Conservation (phyloP, 2,329 filamentous ascomycete genomes). For the Hypoxylon sp. region DNA sequence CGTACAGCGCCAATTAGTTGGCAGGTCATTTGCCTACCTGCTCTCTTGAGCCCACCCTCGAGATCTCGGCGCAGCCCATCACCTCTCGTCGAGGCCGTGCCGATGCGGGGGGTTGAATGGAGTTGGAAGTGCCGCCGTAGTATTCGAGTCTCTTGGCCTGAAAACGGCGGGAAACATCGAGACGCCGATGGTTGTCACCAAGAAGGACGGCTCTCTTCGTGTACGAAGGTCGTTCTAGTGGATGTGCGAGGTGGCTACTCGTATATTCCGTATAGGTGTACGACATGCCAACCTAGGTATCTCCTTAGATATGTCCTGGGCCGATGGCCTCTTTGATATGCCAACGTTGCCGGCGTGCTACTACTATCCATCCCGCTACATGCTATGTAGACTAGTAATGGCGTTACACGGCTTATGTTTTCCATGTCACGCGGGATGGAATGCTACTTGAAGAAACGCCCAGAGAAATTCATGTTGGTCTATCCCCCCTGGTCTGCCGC, state of each 20-base stretch:
- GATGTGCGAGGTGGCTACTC: neutral
- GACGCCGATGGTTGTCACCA: conserved; percentile 3
- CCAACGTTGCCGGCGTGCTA: conserved; percentile 31
- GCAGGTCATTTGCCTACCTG: conserved; percentile 22
- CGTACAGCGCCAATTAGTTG: conserved; percentile 43
- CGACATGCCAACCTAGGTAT: conserved; percentile 1
- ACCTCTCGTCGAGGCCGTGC: conserved; percentile 27
- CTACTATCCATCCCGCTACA: too few species aligned
- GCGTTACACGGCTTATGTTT: conserved; percentile 36
- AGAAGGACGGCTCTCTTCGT: conserved; percentile 16
- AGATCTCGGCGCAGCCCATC: conserved; percentile 24
- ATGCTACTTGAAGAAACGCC: conserved; percentile 35
- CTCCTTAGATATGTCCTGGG: neutral
- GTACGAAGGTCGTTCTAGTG: conserved; percentile 7
- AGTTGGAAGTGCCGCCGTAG: conserved; percentile 35
- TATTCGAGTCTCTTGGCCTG: conserved; percentile 37
- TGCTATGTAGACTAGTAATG: conserved; percentile 32
- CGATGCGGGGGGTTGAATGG: conserved; percentile 32
- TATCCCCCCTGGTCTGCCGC: conserved; percentile 9
- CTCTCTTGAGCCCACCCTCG: conserved; percentile 21
- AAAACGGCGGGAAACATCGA: conserved; percentile 18
- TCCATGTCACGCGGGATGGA: conserved; percentile 33
- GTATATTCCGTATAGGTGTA: neutral
- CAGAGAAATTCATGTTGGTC: conserved; percentile 25
- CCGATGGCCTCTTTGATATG: conserved; percentile 17